Conservation (phyloP, 164 flowering plant genomes). For the Amborella trichopoda region DNA sequence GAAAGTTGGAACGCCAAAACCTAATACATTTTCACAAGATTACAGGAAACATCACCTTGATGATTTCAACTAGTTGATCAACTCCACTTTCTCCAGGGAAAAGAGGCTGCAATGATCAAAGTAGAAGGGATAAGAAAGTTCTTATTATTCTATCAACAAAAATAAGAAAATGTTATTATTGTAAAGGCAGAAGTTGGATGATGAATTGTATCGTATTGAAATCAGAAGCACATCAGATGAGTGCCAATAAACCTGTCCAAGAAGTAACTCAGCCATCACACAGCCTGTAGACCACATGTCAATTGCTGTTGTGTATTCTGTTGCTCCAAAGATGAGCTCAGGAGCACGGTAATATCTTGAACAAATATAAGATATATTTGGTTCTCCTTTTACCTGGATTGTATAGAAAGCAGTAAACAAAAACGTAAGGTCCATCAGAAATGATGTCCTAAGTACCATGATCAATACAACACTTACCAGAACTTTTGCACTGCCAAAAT, state of each 20-base stretch:
- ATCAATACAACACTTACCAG: conserved; percentile 34
- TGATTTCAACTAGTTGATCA: conserved; percentile 90
- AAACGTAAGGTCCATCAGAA: conserved; percentile 1
- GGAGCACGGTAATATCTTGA: conserved; percentile 98
- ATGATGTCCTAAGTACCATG: neutral
- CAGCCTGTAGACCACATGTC: conserved; percentile 98
- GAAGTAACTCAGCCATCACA: conserved; percentile 95
- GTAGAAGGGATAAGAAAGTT: too few species aligned
- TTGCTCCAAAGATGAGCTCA: conserved; percentile 95
- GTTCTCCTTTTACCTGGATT: conserved; percentile 89
- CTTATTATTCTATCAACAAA: too few species aligned
- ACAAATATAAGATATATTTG: conserved; percentile 93
- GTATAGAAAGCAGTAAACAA: conserved; percentile 6
- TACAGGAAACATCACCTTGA: conserved; percentile 79
- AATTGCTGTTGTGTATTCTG: conserved; percentile 90
- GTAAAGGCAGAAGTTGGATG: too few species aligned
- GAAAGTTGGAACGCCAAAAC: neutral
- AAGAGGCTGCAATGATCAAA: conserved; percentile 44
- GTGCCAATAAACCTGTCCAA: conserved; percentile 80
- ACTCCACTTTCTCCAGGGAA: conserved; percentile 99
- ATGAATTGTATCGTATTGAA: too few species aligned
- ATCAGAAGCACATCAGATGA: too few species aligned
- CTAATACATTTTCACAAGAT: too few species aligned
- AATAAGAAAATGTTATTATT: too few species aligned
- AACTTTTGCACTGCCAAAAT: conserved; percentile 98